phyloP scores from a whole-genome alignment of 164 flowering plant genomes.

The Stephania japonica region DNA sequence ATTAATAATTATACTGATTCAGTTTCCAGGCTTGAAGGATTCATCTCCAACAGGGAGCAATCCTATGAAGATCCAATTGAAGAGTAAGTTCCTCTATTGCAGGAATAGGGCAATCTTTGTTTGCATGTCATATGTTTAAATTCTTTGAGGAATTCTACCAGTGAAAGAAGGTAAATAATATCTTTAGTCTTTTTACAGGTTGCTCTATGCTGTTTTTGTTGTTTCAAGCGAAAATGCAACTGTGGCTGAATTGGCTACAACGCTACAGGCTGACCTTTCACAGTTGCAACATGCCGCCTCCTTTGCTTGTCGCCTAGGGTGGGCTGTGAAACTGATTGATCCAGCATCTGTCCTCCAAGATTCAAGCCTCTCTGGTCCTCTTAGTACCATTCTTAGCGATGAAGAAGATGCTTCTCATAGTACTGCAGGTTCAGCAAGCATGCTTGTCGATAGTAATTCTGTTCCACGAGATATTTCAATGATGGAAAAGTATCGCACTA shows the following conservation, averaged over 20 bases:
- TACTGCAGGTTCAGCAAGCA: slow-evolving; percentile 47
- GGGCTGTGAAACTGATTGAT: slow-evolving; percentile 93
- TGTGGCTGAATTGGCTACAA: slow-evolving; percentile 91
- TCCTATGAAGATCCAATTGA: slow-evolving; percentile 98
- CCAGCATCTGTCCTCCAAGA: slow-evolving; percentile 87
- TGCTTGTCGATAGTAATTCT: slow-evolving; percentile 43
- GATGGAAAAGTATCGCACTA: slow-evolving; percentile 30
- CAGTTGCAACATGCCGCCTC: slow-evolving; percentile 99
- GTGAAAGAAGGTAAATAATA: slow-evolving; percentile 10
- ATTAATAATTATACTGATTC: slow-evolving; percentile 28
- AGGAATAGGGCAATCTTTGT: background rate
- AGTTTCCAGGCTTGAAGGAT: slow-evolving; percentile 99
- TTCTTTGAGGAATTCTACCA: background rate
- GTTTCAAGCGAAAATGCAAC: slow-evolving; percentile 98
- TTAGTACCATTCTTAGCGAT: slow-evolving; percentile 45
- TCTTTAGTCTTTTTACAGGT: slow-evolving; percentile 41
- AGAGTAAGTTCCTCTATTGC: slow-evolving; percentile 57
- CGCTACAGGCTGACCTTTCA: slow-evolving; percentile 89
- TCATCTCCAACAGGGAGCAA: slow-evolving; percentile 97
- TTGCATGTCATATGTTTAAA: background rate
- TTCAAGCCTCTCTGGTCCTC: slow-evolving; percentile 40
- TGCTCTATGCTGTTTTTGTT: slow-evolving; percentile 97
- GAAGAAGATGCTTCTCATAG: slow-evolving; percentile 69
- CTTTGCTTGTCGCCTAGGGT: slow-evolving; percentile 92
- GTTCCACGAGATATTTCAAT: slow-evolving; percentile 44